These are phyloP conservation scores for Cryptococcus floricola DNA, from an alignment of 1,284 basidiomycete species.

Conservation along the genomic window DNA sequence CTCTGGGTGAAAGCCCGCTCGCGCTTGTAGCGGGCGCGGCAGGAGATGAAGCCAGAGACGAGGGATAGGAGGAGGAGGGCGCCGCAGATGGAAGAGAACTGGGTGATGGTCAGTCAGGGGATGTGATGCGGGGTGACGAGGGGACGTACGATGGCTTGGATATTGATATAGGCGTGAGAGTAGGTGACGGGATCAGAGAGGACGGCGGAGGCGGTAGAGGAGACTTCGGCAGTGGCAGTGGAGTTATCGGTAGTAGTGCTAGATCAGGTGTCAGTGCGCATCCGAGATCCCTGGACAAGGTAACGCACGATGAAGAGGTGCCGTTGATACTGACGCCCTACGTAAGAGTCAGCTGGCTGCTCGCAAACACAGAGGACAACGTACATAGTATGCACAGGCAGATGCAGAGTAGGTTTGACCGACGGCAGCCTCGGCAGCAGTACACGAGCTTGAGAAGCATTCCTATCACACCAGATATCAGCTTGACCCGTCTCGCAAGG, in stretches of 20 bases:
- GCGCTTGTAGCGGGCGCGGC: conserved; percentile 18
- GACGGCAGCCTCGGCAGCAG: conserved; percentile 11
- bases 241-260: not conserved
- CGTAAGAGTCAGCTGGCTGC: not conserved
- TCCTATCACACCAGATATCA: conserved; percentile 4
- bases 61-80: conserved; percentile 24
- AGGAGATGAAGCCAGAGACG: conserved; percentile 23
- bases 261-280: not conserved
- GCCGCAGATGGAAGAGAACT: conserved; percentile 37
- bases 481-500: not conserved
- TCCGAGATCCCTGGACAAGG: not conserved
- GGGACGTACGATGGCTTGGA: conserved; percentile 28
- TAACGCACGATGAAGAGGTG: conserved; percentile 2
- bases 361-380: not conserved
- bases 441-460: conserved; percentile 18
- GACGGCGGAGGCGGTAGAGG: conserved; percentile 3
- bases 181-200: conserved; percentile 15
- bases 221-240: not conserved
- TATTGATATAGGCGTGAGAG: conserved; percentile 16
- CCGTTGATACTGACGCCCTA: conserved; percentile 5
- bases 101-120: not conserved
- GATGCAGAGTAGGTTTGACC: conserved; percentile 17
- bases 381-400: conserved; percentile 20
- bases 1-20: conserved; percentile 21
- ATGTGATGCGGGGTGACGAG: not conserved